Evolutionary conservation across 148 eudicot species (phyloP), one percentile per base, ranked within the genome.

Genomic region (Rhododendron molle): DNA sequence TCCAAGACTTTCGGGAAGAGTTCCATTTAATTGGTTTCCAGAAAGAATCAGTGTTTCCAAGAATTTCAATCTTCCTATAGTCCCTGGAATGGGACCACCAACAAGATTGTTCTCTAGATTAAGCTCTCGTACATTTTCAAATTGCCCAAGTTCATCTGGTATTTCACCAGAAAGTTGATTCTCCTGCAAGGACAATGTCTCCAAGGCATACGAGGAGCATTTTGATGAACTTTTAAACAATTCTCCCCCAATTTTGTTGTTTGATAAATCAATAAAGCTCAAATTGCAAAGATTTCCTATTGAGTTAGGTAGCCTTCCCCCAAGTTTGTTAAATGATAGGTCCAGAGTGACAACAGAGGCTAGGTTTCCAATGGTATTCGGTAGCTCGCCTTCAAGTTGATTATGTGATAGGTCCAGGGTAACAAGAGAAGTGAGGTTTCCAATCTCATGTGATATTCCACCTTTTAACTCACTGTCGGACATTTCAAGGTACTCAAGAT

Each of bases 391-490:
- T 62, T 62, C 30, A 26, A 47, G 28, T 26, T 5, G 36, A 46
- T 78, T n/a, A 7, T n/a, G 0, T 9, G 67, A 7, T 10, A 2
- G 5, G 16, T 5, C 3, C 21, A 60, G 67, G 67, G 28, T 21
- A 0, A 21, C 28, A 60, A 60, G 2, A 60, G 67, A 60, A 60
- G 67, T 21, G 67, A 60, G 67, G 67, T 60, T 86, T 73, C 50
- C 81, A 43, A 78, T 12, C 93, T 92, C 23, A 85, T 11, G 16
- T 15, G 86, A 79, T 15, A 85, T 62, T 60, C 46, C 30, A 30
- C 83, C 83, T 23, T 50, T 34, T 20, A 69, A 85, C 8, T 78
- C 6, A 30, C 0, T 50, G n/a, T 1, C 0, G 4, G 15, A 0
- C 52, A 80, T 18, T 40, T 56, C 15, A 5, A 81, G 71, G 28